Evolutionary conservation across 805 yeast species (phyloP), one percentile per base, ranked within the genome.

Genomic region (Metschnikowia orientalis): DNA sequence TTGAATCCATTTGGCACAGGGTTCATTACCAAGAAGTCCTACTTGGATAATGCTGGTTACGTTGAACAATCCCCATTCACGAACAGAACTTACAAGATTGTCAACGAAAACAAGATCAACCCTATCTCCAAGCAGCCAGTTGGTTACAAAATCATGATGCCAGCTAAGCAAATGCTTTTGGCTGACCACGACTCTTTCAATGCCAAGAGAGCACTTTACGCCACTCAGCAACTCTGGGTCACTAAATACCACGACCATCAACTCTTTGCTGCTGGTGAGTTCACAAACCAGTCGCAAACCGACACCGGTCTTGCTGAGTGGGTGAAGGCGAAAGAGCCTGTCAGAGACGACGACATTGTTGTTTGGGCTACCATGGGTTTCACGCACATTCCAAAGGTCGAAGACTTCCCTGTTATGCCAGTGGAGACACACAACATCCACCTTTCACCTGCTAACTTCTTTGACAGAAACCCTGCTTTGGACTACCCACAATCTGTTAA

Each of bases 351-450:
- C 12, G 89, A 83, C 48, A 56, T 77, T 37, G 87, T 83, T 40
- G 80, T 83, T 26, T 83, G 90, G 89, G 82, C 84, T 44, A 82
- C 92, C 28, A 56, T 83, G 54, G 88, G 86, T 17, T 73, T 83
- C 64, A 83, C 90, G 3, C 94, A 83, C 54, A 74, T 82, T 50
- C 92, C 92, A 49, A 73, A 85, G 51, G 77, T 80, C 22, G 94
- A 83, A 63, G 90, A 83, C 58, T 83, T 84, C 81, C 94, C 94
- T 30, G 89, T 83, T 32, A 83, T 83, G 94, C 89, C 92, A 20
- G 84, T 80, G 37, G 94, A 83, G 61, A 78, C 77, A 43, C 78
- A 81, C 64, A 61, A 54, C 47, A 77, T 82, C 47, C 69, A 74
- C 38, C 69, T 83, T 37, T 69, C 71, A 28, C 94, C 94, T 34